Evolutionary conservation across 2,329 filamentous ascomycete genomes (phyloP).

Genomic region (Penicillium freii): DNA sequence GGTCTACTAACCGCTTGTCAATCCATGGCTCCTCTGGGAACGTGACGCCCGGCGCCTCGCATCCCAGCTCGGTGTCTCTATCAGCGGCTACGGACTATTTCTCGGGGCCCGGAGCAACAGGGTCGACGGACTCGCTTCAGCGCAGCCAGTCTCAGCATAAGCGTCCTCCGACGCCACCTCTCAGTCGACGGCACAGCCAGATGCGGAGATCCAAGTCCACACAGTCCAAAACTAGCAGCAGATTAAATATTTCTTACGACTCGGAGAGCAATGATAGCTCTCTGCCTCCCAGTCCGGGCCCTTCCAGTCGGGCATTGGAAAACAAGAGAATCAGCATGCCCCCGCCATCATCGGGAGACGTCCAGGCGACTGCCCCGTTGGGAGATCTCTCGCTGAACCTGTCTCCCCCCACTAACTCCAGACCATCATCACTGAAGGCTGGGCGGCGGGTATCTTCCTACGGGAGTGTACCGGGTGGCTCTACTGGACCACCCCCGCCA

Average conservation of each 20-base stretch:
- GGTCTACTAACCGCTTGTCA: conserved; percentile 28
- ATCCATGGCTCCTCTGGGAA: conserved; percentile 26
- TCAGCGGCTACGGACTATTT: conserved; percentile 47
- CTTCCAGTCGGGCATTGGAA: conserved; percentile 18
- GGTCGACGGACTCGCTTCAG: conserved; percentile 25
- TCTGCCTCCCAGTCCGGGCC: conserved; percentile 31
- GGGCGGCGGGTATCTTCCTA: conserved; percentile 32
- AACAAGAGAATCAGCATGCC: conserved; percentile 25
- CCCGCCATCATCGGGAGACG: conserved; percentile 14
- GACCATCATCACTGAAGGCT: conserved; percentile 26
- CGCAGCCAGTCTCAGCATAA: conserved; percentile 39
- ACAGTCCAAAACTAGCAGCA: conserved; percentile 33
- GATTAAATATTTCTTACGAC: conserved; percentile 45
- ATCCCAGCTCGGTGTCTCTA: conserved; percentile 48
- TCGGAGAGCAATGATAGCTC: conserved; percentile 40
- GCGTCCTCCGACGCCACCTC: conserved; percentile 49
- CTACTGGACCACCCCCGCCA: conserved; percentile 42
- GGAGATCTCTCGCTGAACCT: conserved; percentile 18
- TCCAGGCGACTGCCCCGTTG: conserved; percentile 6
- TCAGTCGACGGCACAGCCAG: conserved; percentile 50
- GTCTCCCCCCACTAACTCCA: conserved; percentile 6
- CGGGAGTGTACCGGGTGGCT: conserved; percentile 21
- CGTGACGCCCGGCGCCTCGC: conserved; percentile 17
- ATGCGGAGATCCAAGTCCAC: conserved; percentile 39
- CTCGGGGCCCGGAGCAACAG: conserved; percentile 9